Evolutionary conservation across 2,329 filamentous ascomycete genomes (phyloP).

Genomic region (Neopestalotiopsis clavispora): DNA sequence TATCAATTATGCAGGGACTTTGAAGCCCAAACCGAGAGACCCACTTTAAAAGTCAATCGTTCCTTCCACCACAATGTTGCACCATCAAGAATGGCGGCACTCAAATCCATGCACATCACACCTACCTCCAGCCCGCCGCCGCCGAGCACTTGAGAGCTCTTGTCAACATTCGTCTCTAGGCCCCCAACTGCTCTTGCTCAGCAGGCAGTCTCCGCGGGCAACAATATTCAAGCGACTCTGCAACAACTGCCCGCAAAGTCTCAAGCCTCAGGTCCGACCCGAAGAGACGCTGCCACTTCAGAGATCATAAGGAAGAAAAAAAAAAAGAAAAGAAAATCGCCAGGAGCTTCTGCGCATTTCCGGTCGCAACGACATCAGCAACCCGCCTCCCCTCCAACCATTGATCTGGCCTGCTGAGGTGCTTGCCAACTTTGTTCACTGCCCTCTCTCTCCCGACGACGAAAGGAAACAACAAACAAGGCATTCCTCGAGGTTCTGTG

Average conservation of each 20-base stretch:
- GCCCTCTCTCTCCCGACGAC: not conserved
- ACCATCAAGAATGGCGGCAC: not conserved
- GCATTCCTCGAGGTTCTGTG: not conserved
- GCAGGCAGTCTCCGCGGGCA: not conserved
- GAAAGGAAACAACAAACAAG: not conserved
- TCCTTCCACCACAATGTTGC: not conserved
- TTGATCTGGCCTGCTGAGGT: not conserved
- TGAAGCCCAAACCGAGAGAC: not conserved
- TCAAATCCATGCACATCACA: not conserved
- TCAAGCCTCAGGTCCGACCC: not conserved
- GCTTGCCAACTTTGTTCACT: not conserved
- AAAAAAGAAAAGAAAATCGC: not conserved
- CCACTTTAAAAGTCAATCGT: slow-evolving; percentile 1
- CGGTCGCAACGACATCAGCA: not conserved
- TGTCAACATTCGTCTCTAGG: not conserved
- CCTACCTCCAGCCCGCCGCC: not conserved
- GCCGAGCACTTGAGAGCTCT: not conserved
- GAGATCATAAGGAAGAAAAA: not conserved
- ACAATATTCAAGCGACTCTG: not conserved
- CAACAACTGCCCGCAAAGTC: not conserved
- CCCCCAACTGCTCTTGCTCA: not conserved
- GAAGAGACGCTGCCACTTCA: not conserved
- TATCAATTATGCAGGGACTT: slow-evolving; percentile 1
- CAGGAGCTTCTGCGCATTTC: not conserved
- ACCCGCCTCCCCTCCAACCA: not conserved